Conservation (phyloP, 2,329 filamentous ascomycete species). For the Hypomyces perniciosus region DNA sequence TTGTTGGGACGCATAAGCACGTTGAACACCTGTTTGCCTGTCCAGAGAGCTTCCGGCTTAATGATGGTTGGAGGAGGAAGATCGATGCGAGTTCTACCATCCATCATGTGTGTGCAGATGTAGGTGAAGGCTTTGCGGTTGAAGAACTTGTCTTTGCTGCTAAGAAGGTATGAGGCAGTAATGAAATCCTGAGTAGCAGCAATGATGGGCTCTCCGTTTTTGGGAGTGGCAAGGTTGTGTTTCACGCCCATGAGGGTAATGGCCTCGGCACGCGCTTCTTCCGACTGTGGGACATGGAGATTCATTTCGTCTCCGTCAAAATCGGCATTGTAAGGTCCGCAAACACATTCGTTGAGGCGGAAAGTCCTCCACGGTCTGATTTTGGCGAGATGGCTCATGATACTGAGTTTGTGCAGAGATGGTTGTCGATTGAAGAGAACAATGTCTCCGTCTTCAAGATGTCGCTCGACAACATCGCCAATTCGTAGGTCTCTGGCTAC, state of each 20-base stretch:
- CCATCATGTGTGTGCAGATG: conserved; percentile 90
- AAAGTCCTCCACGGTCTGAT: conserved; percentile 94
- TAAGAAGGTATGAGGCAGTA: conserved; percentile 85
- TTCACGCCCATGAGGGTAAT: conserved; percentile 98
- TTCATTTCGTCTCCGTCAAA: conserved; percentile 99
- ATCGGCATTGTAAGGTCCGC: conserved; percentile 96
- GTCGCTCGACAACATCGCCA: conserved; percentile 88
- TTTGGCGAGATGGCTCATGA: conserved; percentile 91
- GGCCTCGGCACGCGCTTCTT: conserved; percentile 91
- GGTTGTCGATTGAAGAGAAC: conserved; percentile 98
- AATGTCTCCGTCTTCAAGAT: conserved; percentile 91
- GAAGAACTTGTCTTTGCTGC: conserved; percentile 88
- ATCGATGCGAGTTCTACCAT: conserved; percentile 69
- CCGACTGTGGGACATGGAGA: conserved; percentile 92
- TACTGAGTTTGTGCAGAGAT: conserved; percentile 96
- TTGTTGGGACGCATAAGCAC: conserved; percentile 86
- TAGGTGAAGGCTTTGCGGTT: conserved; percentile 84
- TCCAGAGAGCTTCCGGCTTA: conserved; percentile 86
- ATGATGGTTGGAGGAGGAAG: conserved; percentile 81
- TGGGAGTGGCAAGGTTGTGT: conserved; percentile 90
- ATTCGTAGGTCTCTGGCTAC: conserved; percentile 69
- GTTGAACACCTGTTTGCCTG: conserved; percentile 94
- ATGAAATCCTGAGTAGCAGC: conserved; percentile 99
- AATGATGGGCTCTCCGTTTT: conserved; percentile 97
- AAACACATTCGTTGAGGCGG: conserved; percentile 95